These are phyloP conservation scores for Chenopodium album DNA, from an alignment of 148 eudicot species.

Conservation along the genomic window DNA sequence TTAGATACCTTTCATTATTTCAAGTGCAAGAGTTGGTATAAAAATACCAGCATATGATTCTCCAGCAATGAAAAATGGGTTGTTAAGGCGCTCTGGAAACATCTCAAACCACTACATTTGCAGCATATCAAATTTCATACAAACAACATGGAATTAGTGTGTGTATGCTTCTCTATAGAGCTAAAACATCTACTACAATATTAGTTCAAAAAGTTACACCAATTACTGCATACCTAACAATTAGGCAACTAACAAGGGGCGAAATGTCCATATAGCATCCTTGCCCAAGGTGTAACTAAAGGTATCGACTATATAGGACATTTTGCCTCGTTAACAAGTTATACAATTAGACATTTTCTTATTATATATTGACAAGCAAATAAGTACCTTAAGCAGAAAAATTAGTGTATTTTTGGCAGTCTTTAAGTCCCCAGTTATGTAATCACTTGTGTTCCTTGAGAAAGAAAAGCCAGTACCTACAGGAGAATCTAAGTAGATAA, in stretches of 20 bases:
- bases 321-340: background rate
- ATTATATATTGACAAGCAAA: background rate
- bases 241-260: background rate
- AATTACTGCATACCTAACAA: no score
- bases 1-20: slow-evolving; percentile 37
- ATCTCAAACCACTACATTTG: slow-evolving; percentile 34
- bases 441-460: slow-evolving; percentile 29
- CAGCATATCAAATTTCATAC: background rate
- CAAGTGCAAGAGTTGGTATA: slow-evolving; percentile 41
- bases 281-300: background rate
- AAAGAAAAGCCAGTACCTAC: slow-evolving; percentile 38
- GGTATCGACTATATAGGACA: background rate
- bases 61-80: slow-evolving; percentile 42
- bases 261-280: background rate
- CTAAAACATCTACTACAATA: background rate
- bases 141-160: background rate
- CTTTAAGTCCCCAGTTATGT: slow-evolving; percentile 36
- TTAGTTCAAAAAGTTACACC: background rate
- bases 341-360: background rate
- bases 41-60: slow-evolving; percentile 48
- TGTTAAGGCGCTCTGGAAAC: slow-evolving; percentile 28
- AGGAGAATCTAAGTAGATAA: slow-evolving; percentile 48
- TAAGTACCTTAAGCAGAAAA: slow-evolving; percentile 37
- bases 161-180: background rate
- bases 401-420: slow-evolving; percentile 36